These are phyloP conservation scores for Candida neerlandica DNA, from an alignment of 1,139 yeast genomes.

Conservation along the genomic window DNA sequence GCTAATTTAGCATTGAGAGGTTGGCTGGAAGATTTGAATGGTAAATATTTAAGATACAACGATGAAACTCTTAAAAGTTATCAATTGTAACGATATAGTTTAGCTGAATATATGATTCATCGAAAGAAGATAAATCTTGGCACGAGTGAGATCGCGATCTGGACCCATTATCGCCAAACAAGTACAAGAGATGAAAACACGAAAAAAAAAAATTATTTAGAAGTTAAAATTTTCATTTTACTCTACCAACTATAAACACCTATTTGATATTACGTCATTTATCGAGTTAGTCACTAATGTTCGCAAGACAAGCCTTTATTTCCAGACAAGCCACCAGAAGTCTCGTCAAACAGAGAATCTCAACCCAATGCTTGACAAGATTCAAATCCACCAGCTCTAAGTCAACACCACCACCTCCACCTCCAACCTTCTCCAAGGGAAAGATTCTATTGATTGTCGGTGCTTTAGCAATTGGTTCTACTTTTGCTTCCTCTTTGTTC, in stretches of 20 bases:
- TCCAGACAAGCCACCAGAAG: constrained; percentile 10
- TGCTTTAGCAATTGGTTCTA: constrained; percentile 48
- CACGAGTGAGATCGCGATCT: background rate
- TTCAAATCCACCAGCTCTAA: constrained; percentile 21
- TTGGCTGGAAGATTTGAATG: constrained; percentile 56
- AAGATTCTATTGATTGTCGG: constrained; percentile 36
- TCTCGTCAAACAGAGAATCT: constrained; percentile 7
- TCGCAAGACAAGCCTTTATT: constrained; percentile 13
- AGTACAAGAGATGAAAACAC: too few relatives aligned
- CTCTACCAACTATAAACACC: too few relatives aligned
- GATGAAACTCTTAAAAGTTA: constrained; percentile 32
- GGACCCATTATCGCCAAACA: too few relatives aligned
- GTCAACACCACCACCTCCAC: constrained; percentile 23
- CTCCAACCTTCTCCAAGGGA: constrained; percentile 19
- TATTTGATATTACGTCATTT: too few relatives aligned
- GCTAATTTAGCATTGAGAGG: constrained; percentile 66
- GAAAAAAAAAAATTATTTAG: constrained; percentile 2
- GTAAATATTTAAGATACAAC: constrained; percentile 63
- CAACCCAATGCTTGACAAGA: constrained; percentile 14
- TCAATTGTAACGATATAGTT: constrained; percentile 3
- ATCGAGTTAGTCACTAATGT: constrained; percentile 4
- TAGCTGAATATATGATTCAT: background rate
- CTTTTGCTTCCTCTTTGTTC: constrained; percentile 46
- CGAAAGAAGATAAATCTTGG: background rate
- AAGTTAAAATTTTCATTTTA: constrained; percentile 1